Conservation (phyloP, 2,329 filamentous ascomycete species). For the Tolypocladium ovalisporum region DNA sequence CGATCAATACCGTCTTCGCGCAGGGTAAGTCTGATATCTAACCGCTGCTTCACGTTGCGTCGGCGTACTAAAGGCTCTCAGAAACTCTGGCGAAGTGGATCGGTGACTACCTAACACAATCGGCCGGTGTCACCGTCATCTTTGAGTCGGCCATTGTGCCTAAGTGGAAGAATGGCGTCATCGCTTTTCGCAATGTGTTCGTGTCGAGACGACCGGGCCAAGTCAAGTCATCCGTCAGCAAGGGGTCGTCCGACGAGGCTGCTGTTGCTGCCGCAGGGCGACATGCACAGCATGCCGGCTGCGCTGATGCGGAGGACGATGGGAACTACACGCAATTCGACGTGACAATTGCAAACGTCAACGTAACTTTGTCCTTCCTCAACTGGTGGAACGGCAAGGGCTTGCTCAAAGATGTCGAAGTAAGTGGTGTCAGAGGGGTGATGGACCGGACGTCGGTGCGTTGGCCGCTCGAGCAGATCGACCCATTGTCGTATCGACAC, state of each 20-base stretch:
- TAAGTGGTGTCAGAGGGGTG: slow-evolving; percentile 86
- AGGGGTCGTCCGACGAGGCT: slow-evolving; percentile 81
- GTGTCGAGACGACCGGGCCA: slow-evolving; percentile 86
- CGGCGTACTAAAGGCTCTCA: slow-evolving; percentile 20
- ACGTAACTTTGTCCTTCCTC: slow-evolving; percentile 92
- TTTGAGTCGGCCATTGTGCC: slow-evolving; percentile 98
- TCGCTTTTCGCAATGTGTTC: slow-evolving; percentile 93
- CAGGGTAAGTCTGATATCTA: slow-evolving; percentile 50
- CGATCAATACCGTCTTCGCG: slow-evolving; percentile 92
- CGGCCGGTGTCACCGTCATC: slow-evolving; percentile 83
- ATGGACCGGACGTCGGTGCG: slow-evolving; percentile 78
- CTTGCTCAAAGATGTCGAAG: slow-evolving; percentile 79
- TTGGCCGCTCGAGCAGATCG: slow-evolving; percentile 53
- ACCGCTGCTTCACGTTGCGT: not conserved
- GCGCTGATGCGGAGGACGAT: slow-evolving; percentile 51
- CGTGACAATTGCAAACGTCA: slow-evolving; percentile 85
- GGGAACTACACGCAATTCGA: slow-evolving; percentile 98
- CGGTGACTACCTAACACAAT: slow-evolving; percentile 89
- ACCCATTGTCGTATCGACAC: slow-evolving; percentile 80
- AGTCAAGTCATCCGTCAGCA: slow-evolving; percentile 70
- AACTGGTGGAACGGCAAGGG: slow-evolving; percentile 99
- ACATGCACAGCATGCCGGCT: slow-evolving; percentile 26
- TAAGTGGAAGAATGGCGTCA: slow-evolving; percentile 89
- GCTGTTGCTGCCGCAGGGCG: slow-evolving; percentile 71
- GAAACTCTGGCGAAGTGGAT: slow-evolving; percentile 91